Conservation (phyloP, 2,329 filamentous ascomycete genomes). For the Didymella sp. region DNA sequence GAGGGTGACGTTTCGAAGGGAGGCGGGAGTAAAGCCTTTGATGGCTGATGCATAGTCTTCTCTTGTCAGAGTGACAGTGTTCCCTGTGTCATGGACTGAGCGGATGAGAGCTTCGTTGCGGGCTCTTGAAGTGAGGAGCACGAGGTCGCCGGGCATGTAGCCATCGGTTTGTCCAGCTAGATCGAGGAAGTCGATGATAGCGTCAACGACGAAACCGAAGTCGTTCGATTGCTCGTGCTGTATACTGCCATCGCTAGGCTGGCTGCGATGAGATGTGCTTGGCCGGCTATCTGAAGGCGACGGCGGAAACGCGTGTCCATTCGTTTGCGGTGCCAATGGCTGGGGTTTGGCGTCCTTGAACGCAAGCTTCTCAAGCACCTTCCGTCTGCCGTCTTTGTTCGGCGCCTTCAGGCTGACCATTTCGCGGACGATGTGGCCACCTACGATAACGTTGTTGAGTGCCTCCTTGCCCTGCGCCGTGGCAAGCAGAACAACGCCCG, state of each 20-base stretch:
- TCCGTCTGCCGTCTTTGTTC: conserved; percentile 85
- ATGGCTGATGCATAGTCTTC: conserved; percentile 84
- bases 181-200: conserved; percentile 86
- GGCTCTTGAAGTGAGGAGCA: conserved; percentile 83
- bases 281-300: conserved; percentile 59
- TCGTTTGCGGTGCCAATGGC: conserved; percentile 22
- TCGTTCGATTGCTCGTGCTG: conserved; percentile 48
- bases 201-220: conserved; percentile 73
- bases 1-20: conserved; percentile 89
- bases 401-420: conserved; percentile 90
- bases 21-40: conserved; percentile 92
- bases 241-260: conserved; percentile 49
- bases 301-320: conserved; percentile 43
- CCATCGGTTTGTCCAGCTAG: conserved; percentile 93
- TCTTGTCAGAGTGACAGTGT: conserved; percentile 67
- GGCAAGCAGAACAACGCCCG: conserved; percentile 83
- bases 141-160: conserved; percentile 95
- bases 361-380: conserved; percentile 82
- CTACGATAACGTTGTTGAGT: conserved; percentile 86
- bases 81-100: conserved; percentile 62
- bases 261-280: conserved; percentile 52
- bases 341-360: conserved; percentile 49
- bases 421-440: conserved; percentile 90
- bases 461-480: conserved; percentile 94
- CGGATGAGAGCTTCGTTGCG: conserved; percentile 93